Conservation (phyloP, 306 rosid genomes). For the Styphnolobium japonicum region DNA sequence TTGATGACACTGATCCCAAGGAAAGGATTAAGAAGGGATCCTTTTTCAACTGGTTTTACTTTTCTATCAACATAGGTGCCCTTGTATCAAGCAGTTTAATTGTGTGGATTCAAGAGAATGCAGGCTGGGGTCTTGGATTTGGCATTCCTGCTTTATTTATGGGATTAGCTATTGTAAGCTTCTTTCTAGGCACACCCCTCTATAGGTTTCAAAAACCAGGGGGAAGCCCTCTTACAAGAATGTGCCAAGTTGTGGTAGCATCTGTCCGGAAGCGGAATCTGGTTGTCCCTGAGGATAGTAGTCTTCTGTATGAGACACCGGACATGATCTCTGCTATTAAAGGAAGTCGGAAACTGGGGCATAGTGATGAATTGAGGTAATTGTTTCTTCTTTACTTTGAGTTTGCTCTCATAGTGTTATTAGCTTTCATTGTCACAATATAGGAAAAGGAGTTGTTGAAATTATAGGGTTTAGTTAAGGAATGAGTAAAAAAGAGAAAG, state of each 20-base stretch:
- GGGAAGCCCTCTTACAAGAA: conserved; percentile 91
- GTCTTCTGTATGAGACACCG: conserved; percentile 70
- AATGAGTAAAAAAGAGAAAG: no score
- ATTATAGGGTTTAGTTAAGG: no score
- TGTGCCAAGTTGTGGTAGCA: conserved; percentile 95
- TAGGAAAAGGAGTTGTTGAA: neutral
- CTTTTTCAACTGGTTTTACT: conserved; percentile 97
- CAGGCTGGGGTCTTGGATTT: conserved; percentile 97
- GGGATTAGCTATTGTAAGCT: conserved; percentile 80
- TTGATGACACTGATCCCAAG: conserved; percentile 83
- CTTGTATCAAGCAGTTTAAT: conserved; percentile 75
- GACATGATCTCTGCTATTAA: conserved; percentile 79
- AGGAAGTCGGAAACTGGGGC: conserved; percentile 95
- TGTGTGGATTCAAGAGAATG: conserved; percentile 95
- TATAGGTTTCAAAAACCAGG: conserved; percentile 97
- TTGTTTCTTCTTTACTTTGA: conserved; percentile 9
- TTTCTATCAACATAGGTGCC: conserved; percentile 88
- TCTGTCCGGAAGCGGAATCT: conserved; percentile 62
- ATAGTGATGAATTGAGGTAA: conserved; percentile 81
- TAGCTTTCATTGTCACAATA: neutral
- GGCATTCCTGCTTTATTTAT: conserved; percentile 92
- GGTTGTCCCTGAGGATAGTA: conserved; percentile 69
- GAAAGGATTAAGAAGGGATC: conserved; percentile 93
- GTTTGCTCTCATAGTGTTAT: neutral
- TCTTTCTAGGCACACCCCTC: conserved; percentile 79